Base-by-base conservation (phyloP, 2,329 filamentous ascomycete genomes). In the Colletotrichum camelliae region DNA sequence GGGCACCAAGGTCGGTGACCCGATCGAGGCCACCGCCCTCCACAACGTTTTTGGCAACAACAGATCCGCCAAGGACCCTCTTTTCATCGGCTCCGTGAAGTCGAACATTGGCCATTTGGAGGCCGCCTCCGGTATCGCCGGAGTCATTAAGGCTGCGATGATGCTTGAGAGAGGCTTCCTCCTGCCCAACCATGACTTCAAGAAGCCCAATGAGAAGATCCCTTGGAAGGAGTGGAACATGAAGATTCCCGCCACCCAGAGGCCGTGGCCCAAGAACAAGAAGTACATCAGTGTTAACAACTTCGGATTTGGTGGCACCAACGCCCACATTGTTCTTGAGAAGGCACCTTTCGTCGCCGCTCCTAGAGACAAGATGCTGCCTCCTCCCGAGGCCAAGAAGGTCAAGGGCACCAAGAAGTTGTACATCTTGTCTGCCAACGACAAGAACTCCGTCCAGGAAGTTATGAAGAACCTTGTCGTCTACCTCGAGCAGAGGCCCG, bases 1-100 rank as follows among this genome's bases (percentile, higher is more conserved):
- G 0, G 90, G 89, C 9, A 92, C 90, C 35, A 84, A 85, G 48
- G 87, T 87, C 4, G 90, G 90, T 7, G 90, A 92, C 77, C 89
- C 89, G 0, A 86, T 88, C n/a, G 90, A 92, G 76, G 87, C 88
- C 1, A 83, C 81, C 13, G 89, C 88, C 5, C 86, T 91, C 39
- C 81, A 85, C 52, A 84, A 84, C 10, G 85, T 88, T 0, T 86
- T 90, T 33, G 83, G 85, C 7, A 73, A 81, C 24, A 74, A 74
- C 61, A 73, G 74, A n/a, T 73, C 76, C 4, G 35, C 69, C 4
- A 77, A 74, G 55, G 69, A 76, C 58, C 87, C 86, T 6, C 78
- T 88, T 10, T 87, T 84, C 66, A 84, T 89, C 15, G 88, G 88
- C 29, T 89, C 87, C 0, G 85, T 89, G 4, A 89, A 90, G 76